Percentiles rank a stretch among this genome's conserved stretches.
Evolutionary conservation across 257 asterid species (phyloP).

Genomic region (Nicotiana sylvestris): DNA sequence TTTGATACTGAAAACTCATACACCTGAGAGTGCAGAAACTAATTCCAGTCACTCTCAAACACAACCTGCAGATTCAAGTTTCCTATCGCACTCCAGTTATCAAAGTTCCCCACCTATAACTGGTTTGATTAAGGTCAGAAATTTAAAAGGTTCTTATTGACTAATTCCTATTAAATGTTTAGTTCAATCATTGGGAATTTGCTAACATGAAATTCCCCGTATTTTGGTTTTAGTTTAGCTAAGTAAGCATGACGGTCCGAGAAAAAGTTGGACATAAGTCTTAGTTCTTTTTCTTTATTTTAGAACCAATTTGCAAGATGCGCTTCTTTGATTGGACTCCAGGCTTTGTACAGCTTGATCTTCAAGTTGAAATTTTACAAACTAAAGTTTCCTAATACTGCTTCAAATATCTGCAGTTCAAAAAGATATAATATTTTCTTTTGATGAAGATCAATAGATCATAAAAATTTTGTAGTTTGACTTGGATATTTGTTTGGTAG

Average conservation of each 20-base stretch:
- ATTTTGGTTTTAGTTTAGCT: neutral
- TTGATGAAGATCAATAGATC: too few relatives aligned
- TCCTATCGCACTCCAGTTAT: conserved; percentile 31
- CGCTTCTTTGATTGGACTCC: neutral
- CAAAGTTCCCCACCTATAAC: conserved; percentile 34
- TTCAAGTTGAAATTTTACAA: neutral
- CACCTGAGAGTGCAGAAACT: conserved; percentile 34
- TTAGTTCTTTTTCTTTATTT: neutral
- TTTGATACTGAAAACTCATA: conserved; percentile 34
- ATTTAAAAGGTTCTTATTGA: neutral
- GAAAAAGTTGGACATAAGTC: neutral
- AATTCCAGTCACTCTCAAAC: conserved; percentile 44
- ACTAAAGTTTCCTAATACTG: neutral
- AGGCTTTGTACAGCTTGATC: neutral
- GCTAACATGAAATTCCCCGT: neutral
- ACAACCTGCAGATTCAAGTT: conserved; percentile 24
- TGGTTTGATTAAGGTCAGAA: conserved; percentile 70
- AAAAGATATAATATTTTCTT: too few relatives aligned
- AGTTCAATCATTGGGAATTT: neutral
- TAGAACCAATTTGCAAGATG: neutral
- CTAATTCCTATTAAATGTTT: neutral
- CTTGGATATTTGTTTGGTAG: too few relatives aligned
- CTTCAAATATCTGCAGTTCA: conserved; percentile 1
- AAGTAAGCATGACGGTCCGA: neutral
- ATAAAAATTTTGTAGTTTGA: too few relatives aligned